Evolutionary conservation across 2,329 filamentous ascomycete genomes (phyloP), one percentile per base, ranked within the genome.

Genomic region (Colletotrichum sublineola): DNA sequence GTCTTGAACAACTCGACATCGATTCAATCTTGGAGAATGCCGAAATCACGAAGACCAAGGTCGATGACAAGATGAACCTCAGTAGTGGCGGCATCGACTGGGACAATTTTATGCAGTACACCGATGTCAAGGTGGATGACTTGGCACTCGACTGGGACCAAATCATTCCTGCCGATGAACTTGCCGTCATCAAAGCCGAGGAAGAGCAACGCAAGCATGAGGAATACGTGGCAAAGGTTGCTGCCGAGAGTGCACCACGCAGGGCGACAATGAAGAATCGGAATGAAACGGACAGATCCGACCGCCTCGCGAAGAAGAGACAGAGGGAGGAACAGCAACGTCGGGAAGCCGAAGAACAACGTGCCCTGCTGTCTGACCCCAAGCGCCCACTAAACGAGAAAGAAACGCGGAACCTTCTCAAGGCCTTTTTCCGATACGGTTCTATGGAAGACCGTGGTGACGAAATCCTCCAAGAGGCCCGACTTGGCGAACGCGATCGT

Each of bases 61-160:
- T 98, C 67, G 93, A 96, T 31, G 94, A 97, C 81, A 94, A 95
- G 79, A 94, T 98, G 80, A 91, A 91, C 71, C 93, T 97, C 55
- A 97, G 95, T 71, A 96, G 96, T 78, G 97, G 96, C 78, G 96
- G 89, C 67, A 91, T 91, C 61, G 89, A 91, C 76, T 91, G 96
- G 84, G 96, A 98, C 80, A 97, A 97, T 74, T 99, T 98, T 82
- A 91, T 99, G 84, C 95, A 98, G 79, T 97, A 97, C 78, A 98
- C 96, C 1, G 96, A 99, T 81, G 96, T 98, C 82, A 98, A 98
- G 83, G 93, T 98, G 33, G 94, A 98, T 71, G 88, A 91, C 63
- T 85, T 90, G 61, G 84, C 86, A 75, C 91, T 98, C 36, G 95
- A 97, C 76, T 99, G 96, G 96, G 96, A 99, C 78, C 93, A 98